A percentile compares a stretch with the other conserved stretches of the same genome.
These are phyloP conservation scores for Podaxis sp. DNA, from an alignment of 768 basidiomycete species.

Conservation along the genomic window DNA sequence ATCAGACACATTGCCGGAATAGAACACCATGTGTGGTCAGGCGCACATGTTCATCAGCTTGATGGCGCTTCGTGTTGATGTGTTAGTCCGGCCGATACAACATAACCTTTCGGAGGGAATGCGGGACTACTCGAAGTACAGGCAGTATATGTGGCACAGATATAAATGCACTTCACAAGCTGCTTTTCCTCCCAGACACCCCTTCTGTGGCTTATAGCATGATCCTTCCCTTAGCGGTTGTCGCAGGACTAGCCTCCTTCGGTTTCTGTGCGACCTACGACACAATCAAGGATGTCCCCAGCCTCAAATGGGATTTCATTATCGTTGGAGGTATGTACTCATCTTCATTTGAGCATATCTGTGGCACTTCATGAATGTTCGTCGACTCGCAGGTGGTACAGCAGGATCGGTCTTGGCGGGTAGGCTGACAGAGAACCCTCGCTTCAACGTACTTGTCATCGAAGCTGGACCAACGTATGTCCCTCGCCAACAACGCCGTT, in stretches of 20 bases:
- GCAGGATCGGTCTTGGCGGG: constrained; percentile 31
- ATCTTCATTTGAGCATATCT: constrained; percentile 6
- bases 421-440: constrained; percentile 23
- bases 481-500: not conserved
- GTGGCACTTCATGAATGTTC: not conserved
- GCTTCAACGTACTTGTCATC: constrained; percentile 17
- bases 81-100: too few species aligned
- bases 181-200: not conserved
- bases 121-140: too few species aligned
- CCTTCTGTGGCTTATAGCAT: not conserved
- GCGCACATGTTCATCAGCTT: too few species aligned
- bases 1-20: too few species aligned
- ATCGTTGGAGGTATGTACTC: constrained; percentile 19
- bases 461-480: constrained; percentile 20
- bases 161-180: too few species aligned
- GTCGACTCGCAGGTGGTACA: constrained; percentile 22
- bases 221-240: not conserved
- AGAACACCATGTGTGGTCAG: too few species aligned
- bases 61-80: too few species aligned
- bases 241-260: not conserved
- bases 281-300: constrained; percentile 4
- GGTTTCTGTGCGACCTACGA: constrained; percentile 7
- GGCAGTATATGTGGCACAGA: too few species aligned
- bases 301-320: constrained; percentile 16
- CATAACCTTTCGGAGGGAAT: too few species aligned